These are phyloP conservation scores for Candida taoyuanica DNA, from an alignment of 805 yeast species.

Conservation along the genomic window DNA sequence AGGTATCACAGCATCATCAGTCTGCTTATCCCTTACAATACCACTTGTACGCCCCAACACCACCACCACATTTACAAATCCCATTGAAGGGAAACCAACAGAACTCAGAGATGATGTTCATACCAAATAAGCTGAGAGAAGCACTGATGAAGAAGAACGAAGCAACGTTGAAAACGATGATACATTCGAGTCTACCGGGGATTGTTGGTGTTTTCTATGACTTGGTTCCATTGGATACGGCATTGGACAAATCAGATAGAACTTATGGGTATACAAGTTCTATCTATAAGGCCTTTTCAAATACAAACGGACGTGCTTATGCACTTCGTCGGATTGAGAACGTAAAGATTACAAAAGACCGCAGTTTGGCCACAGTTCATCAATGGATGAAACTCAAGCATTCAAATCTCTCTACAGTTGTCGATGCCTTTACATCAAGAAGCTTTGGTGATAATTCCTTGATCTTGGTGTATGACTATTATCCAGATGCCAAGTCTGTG, in stretches of 20 bases:
- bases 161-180: conserved; percentile 68
- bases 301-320: conserved; percentile 72
- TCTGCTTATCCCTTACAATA: conserved; percentile 59
- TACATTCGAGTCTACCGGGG: conserved; percentile 61
- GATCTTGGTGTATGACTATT: conserved; percentile 77
- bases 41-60: conserved; percentile 86
- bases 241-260: conserved; percentile 30
- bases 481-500: conserved; percentile 70
- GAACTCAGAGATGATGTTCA: conserved; percentile 62
- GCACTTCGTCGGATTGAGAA: conserved; percentile 70
- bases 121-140: conserved; percentile 70
- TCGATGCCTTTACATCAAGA: conserved; percentile 82
- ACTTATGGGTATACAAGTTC: conserved; percentile 53
- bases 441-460: conserved; percentile 80
- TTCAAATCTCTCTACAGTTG: conserved; percentile 60
- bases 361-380: conserved; percentile 55
- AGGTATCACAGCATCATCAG: conserved; percentile 15
- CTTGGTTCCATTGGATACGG: conserved; percentile 71
- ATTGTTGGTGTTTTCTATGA: conserved; percentile 81
- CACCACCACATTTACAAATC: conserved; percentile 65
- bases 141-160: conserved; percentile 68
- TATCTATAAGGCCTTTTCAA: conserved; percentile 76
- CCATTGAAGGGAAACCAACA: conserved; percentile 69
- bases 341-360: conserved; percentile 49
- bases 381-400: conserved; percentile 57